Base-by-base conservation (phyloP, 2,329 filamentous ascomycete genomes). In the Didymella pomorum region DNA sequence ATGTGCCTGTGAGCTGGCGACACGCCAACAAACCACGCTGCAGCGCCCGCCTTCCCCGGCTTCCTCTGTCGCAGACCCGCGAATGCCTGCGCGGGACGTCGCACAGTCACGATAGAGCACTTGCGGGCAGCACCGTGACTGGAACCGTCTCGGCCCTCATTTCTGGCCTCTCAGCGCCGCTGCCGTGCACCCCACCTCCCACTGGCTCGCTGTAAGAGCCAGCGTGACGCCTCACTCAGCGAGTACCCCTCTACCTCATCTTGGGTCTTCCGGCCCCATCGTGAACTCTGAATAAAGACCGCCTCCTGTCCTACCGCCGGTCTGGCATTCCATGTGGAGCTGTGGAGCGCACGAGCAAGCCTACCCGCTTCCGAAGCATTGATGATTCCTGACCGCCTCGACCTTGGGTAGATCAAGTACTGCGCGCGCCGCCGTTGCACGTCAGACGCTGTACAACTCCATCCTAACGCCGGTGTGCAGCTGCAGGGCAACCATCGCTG, bases 351-450 rank as follows among this genome's bases (percentile, higher is more conserved):
- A 41, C 56, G 50, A 53, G 56, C 50, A 58, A 53, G 31, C 12
- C 52, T 61, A 58, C 54, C 67, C 67, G 66, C 61, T 63, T 64
- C 66, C 67, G 64, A 58, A 64, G 67, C 67, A 66, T 59, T 66
- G 69, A 70, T 70, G 58, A 60, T 65, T 69, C 58, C 62, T 72
- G 69, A 71, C 70, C 69, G 69, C 69, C 69, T 68, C 66, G 59
- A 48, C 56, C 56, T 53, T 58, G 56, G 39, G 56, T 53, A 58
- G 56, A 58, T 58, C 56, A 58, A 58, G 56, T 58, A 58, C 56
- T 46, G 45, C 41, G 52, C 46, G 66, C 63, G 37, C 53, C 44
- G 61, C 41, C 54, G 67, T 65, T 56, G 53, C 62, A 68, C 62
- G 63, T 62, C 60, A 42, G 56, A 51, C 56, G 56, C 52, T 44